Evolutionary conservation across 2,329 filamentous ascomycete species (phyloP).

Genomic region (Ceratocystis albifundus): DNA sequence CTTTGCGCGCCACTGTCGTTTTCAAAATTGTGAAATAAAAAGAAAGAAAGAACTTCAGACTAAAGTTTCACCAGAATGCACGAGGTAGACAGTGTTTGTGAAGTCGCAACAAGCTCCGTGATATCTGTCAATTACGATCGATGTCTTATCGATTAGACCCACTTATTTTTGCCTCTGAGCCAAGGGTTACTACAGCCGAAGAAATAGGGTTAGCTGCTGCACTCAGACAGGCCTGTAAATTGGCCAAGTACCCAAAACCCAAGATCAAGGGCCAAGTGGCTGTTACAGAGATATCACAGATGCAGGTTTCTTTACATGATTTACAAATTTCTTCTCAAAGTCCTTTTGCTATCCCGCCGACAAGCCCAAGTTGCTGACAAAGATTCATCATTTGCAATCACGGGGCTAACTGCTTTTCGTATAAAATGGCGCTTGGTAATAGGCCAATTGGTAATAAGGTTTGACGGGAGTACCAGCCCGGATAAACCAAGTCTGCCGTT

Average conservation of each 20-base stretch:
- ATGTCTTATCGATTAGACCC: slow-evolving; percentile 15
- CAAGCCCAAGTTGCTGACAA: not conserved
- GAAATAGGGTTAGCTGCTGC: not conserved
- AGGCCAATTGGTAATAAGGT: not conserved
- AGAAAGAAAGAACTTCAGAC: not conserved
- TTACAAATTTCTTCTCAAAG: too few relatives aligned
- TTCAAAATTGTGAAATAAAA: not conserved
- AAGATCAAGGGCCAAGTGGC: too few relatives aligned
- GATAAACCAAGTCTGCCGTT: not conserved
- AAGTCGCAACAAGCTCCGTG: not conserved
- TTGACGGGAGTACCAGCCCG: not conserved
- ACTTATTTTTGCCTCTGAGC: not conserved
- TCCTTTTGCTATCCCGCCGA: not conserved
- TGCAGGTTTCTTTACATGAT: too few relatives aligned
- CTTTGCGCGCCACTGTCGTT: too few relatives aligned
- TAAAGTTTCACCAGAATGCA: not conserved
- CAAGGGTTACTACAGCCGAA: slow-evolving; percentile 2
- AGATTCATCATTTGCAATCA: not conserved
- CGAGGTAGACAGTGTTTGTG: not conserved
- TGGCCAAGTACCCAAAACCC: too few relatives aligned
- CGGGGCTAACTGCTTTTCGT: not conserved
- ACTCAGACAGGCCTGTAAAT: not conserved
- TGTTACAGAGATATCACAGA: too few relatives aligned
- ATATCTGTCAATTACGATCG: slow-evolving; percentile 18
- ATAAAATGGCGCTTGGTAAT: not conserved